Evolutionary conservation across 345 rosid genomes (phyloP), one percentile per base, ranked within the genome.

Genomic region (Arabis hirsuta): DNA sequence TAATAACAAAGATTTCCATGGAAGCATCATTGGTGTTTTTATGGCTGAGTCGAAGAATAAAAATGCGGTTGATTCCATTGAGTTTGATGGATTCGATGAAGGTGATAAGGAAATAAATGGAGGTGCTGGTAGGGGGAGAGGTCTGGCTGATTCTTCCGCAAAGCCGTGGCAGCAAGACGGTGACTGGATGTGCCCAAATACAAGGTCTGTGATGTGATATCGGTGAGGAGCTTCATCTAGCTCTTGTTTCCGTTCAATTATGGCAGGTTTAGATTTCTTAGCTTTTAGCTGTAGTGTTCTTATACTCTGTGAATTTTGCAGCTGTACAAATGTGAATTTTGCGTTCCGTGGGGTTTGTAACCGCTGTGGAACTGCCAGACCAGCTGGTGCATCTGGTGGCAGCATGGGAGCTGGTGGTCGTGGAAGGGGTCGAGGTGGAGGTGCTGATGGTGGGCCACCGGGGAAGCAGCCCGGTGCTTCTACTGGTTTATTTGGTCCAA

Each of bases 131-230:
- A 84, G 74, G 48, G 99, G 94, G 54, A 87, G 90, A 84, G 98
- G 96, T 60, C 87, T 82, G 66, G 84, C 66, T 54, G 97, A 91
- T 76, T 83, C 88, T 77, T 68, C 88, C 0, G 99, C 86, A 31
- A 90, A 92, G 82, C 82, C 87, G 11, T 92, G 98, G 98, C 88
- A 87, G 72, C 99, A 92, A 77, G 99, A 95, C 6, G 99, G 98
- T 77, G 98, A 95, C 76, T 95, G 99, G 99, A 61, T 82, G 78
- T 95, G 99, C 84, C 94, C 98, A 32, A 95, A 95, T 92, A 90
- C 98, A 92, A 95, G 99, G 99, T 92, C 97, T 92, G 98, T 95
- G 98, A 84, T 95, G 84, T 91, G 92, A 96, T 58, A 87, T 90
- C 75, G 98, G 99, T 92, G 98, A 95, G 99, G 97, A 76, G 88